Percentiles rank a stretch among this genome's conserved stretches.
Evolutionary conservation across 129 eudicot species (phyloP).

Genomic region (Saposhnikovia divaricata): DNA sequence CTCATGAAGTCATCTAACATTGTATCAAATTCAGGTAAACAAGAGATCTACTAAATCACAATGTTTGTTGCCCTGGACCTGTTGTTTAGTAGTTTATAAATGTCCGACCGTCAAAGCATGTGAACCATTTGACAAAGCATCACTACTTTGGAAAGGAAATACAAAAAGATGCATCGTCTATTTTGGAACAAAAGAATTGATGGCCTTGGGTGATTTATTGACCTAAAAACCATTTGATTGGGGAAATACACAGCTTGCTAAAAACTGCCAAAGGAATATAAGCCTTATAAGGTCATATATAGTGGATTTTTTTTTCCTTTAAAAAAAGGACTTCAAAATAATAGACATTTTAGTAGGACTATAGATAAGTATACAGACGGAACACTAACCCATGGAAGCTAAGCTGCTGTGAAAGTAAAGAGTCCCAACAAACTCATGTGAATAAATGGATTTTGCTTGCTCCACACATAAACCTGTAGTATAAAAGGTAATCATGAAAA

Average conservation of each 20-base stretch:
- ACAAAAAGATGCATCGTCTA: background rate
- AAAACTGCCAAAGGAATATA: background rate
- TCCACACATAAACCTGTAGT: constrained; percentile 88
- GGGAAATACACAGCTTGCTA: background rate
- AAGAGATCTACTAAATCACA: constrained; percentile 9
- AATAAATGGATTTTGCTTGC: constrained; percentile 91
- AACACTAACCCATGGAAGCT: constrained; percentile 90
- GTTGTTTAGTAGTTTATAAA: background rate
- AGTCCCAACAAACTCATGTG: constrained; percentile 98
- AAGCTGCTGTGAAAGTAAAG: constrained; percentile 95
- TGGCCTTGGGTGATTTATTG: background rate
- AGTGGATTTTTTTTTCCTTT: background rate
- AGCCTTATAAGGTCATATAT: background rate
- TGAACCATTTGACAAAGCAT: constrained; percentile 41
- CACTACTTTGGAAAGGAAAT: constrained; percentile 9
- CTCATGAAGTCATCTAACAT: too few relatives aligned
- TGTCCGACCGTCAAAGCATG: background rate
- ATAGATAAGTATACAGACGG: background rate
- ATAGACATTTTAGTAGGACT: background rate
- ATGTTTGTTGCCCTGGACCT: background rate
- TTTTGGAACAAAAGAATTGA: background rate
- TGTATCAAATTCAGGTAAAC: too few relatives aligned
- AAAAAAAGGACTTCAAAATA: background rate
- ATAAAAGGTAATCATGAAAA: background rate
- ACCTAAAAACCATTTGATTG: background rate